A percentile compares a stretch with the other conserved stretches of the same genome.
phyloP scores from a whole-genome alignment of 75 land plant species.

The Ceratopteris richardii region DNA sequence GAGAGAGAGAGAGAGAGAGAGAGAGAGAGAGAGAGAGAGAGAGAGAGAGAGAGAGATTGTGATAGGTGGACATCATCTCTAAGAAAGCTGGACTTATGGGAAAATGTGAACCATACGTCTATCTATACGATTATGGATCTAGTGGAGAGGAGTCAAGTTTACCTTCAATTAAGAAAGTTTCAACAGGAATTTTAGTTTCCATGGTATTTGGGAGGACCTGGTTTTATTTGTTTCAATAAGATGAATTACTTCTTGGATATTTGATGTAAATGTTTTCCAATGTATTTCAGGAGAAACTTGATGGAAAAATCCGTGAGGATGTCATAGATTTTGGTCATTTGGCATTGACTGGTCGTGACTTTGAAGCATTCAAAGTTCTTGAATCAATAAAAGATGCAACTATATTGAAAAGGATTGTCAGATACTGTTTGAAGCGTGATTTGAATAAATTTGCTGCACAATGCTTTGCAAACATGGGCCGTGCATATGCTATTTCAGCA shows the following conservation, averaged over 20 bases:
- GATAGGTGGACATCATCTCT: conserved; percentile 8
- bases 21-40: too few species aligned
- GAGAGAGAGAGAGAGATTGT: background rate
- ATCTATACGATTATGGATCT: conserved; percentile 6
- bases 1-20: too few species aligned
- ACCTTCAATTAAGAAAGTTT: conserved; percentile 14
- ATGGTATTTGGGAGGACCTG: conserved; percentile 10
- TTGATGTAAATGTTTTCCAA: background rate
- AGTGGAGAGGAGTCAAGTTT: conserved; percentile 1
- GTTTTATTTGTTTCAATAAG: too few species aligned
- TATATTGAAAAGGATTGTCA: conserved; percentile 16
- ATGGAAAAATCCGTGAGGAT: conserved; percentile 14
- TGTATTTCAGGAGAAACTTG: conserved; percentile 17
- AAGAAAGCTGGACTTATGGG: conserved; percentile 13
- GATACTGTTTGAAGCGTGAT: conserved; percentile 17
- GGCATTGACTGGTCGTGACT: conserved; percentile 6
- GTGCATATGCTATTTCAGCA: conserved; percentile 20
- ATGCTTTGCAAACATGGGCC: conserved; percentile 27
- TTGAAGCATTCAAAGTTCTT: conserved; percentile 19
- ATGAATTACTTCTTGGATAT: background rate
- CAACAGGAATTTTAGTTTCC: conserved; percentile 14
- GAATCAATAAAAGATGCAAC: conserved; percentile 13
- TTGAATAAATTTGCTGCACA: conserved; percentile 11
- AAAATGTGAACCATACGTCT: conserved; percentile 14
- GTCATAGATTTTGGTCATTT: conserved; percentile 11